phyloP scores from a whole-genome alignment of 2,329 filamentous ascomycete species.

The Pseudogymnoascus sp. region DNA sequence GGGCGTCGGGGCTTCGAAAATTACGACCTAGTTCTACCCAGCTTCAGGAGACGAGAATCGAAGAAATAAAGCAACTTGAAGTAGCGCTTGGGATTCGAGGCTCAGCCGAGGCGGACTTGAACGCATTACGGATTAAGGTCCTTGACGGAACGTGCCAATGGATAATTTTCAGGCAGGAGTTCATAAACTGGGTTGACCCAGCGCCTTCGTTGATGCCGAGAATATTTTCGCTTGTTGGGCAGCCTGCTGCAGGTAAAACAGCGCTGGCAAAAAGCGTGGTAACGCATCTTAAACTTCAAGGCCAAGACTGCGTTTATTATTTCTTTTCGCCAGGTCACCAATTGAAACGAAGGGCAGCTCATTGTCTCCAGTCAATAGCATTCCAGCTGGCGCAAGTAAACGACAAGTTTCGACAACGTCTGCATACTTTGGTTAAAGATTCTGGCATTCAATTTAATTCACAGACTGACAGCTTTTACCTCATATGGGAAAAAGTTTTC shows the following conservation, averaged over 20 bases:
- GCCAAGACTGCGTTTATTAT: neutral
- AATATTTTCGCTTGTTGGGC: neutral
- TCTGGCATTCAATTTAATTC: neutral
- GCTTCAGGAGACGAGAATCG: neutral
- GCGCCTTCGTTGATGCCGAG: neutral
- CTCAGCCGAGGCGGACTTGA: conserved; percentile 14
- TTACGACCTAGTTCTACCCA: neutral
- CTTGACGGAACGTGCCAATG: conserved; percentile 20
- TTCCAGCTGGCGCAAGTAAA: neutral
- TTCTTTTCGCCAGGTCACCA: neutral
- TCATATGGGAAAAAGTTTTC: neutral
- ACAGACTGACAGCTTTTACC: neutral
- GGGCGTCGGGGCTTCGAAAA: neutral
- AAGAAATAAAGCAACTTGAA: neutral
- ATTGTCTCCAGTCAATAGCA: neutral
- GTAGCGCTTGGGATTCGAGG: neutral
- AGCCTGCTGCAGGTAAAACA: conserved; percentile 2
- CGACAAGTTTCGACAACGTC: neutral
- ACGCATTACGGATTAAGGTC: conserved; percentile 14
- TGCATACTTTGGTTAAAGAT: neutral
- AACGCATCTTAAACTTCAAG: neutral
- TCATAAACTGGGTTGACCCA: conserved; percentile 16
- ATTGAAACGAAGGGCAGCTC: neutral
- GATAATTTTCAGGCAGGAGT: conserved; percentile 15
- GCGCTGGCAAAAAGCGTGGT: neutral